Percentiles rank a stretch among this genome's conserved stretches.
Conservation (phyloP, 306 rosid species). For the Datisca glomerata region DNA sequence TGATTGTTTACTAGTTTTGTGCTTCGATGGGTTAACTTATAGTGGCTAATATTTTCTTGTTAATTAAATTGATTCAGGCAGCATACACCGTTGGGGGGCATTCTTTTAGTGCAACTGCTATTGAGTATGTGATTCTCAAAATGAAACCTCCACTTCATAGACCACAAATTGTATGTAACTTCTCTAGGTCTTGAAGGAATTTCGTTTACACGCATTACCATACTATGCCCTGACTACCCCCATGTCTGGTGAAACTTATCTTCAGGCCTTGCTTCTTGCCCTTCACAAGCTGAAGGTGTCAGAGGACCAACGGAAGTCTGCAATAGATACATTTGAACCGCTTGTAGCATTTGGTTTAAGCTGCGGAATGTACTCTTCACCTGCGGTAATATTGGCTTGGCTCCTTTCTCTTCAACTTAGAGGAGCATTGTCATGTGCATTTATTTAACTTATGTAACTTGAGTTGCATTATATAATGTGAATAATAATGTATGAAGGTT, state of each 20-base stretch:
- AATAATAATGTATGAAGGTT: conserved; percentile 25
- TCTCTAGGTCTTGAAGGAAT: not conserved
- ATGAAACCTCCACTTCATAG: conserved; percentile 70
- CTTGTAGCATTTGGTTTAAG: conserved; percentile 51
- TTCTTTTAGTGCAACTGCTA: conserved; percentile 61
- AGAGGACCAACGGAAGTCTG: conserved; percentile 47
- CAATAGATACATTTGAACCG: conserved; percentile 37
- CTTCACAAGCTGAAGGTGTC: conserved; percentile 58
- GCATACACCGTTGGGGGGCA: conserved; percentile 65
- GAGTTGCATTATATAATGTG: not conserved
- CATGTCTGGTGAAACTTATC: conserved; percentile 7
- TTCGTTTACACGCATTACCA: no score
- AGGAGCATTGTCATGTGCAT: not conserved
- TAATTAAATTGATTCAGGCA: no score
- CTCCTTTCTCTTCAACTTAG: not conserved
- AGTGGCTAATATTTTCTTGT: no score
- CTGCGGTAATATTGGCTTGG: conserved; percentile 34
- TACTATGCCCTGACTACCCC: no score
- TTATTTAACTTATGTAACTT: not conserved
- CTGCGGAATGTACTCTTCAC: conserved; percentile 64
- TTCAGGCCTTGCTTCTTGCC: conserved; percentile 72
- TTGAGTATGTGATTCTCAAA: conserved; percentile 53
- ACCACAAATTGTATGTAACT: conserved; percentile 53
- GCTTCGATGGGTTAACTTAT: no score
- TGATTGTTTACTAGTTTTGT: not conserved